These are phyloP conservation scores for Nothophoma quercina DNA, from an alignment of 2,329 filamentous ascomycete genomes.

Conservation along the genomic window DNA sequence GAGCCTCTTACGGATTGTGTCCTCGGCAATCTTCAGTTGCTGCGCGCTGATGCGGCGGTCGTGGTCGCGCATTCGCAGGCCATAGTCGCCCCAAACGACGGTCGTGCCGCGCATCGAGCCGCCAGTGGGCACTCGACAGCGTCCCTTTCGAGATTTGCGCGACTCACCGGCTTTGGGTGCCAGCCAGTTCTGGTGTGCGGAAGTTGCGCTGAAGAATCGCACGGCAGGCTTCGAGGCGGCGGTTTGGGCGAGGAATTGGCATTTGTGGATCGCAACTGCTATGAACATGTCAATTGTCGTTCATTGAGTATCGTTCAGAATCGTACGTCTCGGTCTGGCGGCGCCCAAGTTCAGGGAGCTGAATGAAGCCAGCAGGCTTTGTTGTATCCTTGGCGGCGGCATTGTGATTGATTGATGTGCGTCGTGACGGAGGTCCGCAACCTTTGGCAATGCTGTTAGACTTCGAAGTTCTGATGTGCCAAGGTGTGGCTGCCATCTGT, in stretches of 20 bases:
- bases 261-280: conserved; percentile 40
- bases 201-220: conserved; percentile 78
- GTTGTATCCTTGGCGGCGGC: conserved; percentile 50
- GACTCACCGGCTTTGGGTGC: conserved; percentile 80
- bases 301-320: conserved; percentile 25
- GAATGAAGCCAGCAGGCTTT: conserved; percentile 46
- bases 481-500: conserved; percentile 26
- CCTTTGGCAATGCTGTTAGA: background rate
- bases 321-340: conserved; percentile 33
- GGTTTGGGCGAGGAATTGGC: conserved; percentile 42
- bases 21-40: conserved; percentile 88
- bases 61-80: conserved; percentile 90
- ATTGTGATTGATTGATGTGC: conserved; percentile 36
- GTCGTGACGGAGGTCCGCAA: conserved; percentile 4
- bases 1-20: conserved; percentile 87
- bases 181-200: conserved; percentile 73
- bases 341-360: conserved; percentile 35
- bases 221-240: conserved; percentile 20
- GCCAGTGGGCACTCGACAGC: conserved; percentile 86
- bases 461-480: conserved; percentile 36
- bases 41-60: conserved; percentile 87
- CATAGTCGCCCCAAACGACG: conserved; percentile 95
- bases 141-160: conserved; percentile 88
- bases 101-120: conserved; percentile 93
- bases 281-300: conserved; percentile 22